These are phyloP conservation scores for Amauroascus verrucosus DNA, from an alignment of 2,329 filamentous ascomycete species.

Conservation along the genomic window DNA sequence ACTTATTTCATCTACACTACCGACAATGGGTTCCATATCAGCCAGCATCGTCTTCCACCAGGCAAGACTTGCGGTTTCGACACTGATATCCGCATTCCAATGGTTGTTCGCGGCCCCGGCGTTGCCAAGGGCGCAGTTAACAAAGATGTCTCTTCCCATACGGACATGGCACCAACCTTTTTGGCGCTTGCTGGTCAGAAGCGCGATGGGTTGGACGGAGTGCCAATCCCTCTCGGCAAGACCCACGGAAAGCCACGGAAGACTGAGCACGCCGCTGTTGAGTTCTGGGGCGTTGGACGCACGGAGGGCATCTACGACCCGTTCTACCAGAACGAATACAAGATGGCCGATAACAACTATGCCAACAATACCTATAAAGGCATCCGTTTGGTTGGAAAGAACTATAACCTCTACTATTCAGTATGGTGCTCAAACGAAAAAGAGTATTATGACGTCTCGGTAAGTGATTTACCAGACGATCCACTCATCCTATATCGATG, in stretches of 20 bases:
- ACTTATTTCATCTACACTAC: constrained; percentile 54
- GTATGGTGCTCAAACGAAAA: constrained; percentile 61
- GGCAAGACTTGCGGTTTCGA: constrained; percentile 51
- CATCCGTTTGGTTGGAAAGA: constrained; percentile 43
- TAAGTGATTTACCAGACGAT: constrained; percentile 21
- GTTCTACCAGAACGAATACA: constrained; percentile 9
- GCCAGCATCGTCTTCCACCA: constrained; percentile 49
- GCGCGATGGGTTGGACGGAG: constrained; percentile 47
- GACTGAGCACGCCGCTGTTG: constrained; percentile 49
- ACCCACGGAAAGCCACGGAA: constrained; percentile 24
- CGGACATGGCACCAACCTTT: constrained; percentile 54
- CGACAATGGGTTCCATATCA: constrained; percentile 52
- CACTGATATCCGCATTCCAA: constrained; percentile 50
- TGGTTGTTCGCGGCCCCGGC: constrained; percentile 51
- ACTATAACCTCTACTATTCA: constrained; percentile 54
- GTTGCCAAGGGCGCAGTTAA: constrained; percentile 36
- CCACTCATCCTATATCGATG: not conserved
- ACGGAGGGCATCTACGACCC: constrained; percentile 24
- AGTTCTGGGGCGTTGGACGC: constrained; percentile 43
- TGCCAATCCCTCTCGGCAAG: constrained; percentile 37
- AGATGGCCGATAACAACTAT: not conserved
- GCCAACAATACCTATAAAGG: constrained; percentile 42
- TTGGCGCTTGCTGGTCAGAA: constrained; percentile 37
- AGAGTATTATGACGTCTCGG: constrained; percentile 55
- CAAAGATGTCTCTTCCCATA: constrained; percentile 49